Base-by-base conservation (phyloP, 2,329 filamentous ascomycete genomes). In the Aspergillus aculeatinus region DNA sequence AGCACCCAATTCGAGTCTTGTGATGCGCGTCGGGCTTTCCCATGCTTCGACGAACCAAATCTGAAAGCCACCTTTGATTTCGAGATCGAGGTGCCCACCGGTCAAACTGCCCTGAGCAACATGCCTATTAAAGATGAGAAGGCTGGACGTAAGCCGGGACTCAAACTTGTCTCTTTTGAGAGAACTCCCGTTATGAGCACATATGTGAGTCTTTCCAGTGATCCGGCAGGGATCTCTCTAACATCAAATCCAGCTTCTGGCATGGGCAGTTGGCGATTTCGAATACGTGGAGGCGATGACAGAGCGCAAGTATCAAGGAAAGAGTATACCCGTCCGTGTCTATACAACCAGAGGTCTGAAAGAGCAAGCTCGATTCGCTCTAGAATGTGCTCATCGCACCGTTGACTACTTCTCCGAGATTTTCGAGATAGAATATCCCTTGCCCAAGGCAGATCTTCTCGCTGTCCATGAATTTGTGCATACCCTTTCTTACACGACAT, bases 1-100 rank as follows among this genome's bases (percentile, higher is more conserved):
- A 96, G 91, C 81, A 99, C 95, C 52, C 95, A 99, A 75, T 99
- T 99, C 73, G 95, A 99, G 81, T 89, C 93, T 50, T 96, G 92
- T 72, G 95, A 99, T 78, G 95, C 95, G 63, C 89, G 95, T 65
- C 85, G 93, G 67, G 94, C 95, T 9, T 97, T 99, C 79, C 95
- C 95, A 51, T 99, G 95, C 80, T 98, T 98, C 72, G 95, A 99
- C 73, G 95, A 99, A 80, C 95, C 95, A 48, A 96, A 96, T 71
- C 84, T 98, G 65, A 99, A 99, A 80, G 92, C 95, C 11, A 94
- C 92, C 2, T 98, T 97, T 72, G 93, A 97, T 76, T 90, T 99
- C 61, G 85, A 92, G 70, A 89, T 99, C 64, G 94, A 98, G 79
- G 85, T 97, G 51, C 94, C 95, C 16, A 88, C 89, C 51, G 91